Base-by-base conservation (phyloP, 1,139 yeast species). In the Yamadazyma sp. region DNA sequence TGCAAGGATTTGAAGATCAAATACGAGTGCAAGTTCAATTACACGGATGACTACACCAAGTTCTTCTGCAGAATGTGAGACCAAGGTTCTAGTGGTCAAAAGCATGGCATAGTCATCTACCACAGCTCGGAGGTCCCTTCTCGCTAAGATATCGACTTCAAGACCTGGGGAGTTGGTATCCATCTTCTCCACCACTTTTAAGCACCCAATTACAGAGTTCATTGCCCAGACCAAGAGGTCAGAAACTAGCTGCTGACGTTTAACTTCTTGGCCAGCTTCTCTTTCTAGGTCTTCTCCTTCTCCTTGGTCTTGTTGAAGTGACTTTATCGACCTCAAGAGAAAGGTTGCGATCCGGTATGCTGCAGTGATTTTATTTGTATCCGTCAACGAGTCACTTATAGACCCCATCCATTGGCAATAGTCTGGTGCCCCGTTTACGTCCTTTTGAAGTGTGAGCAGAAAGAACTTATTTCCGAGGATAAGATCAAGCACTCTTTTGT, bases 1-100 rank as follows among this genome's bases (percentile, higher is more conserved):
- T 2, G 83, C 75, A 39, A 83, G 60, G n/a, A 73, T 60, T 11
- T 73, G 55, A 15, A 82, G 62, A 54, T 85, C 94, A 54, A 76
- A 82, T 31, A 65, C 58, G 20, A 83, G 54, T 15, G 83, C 70
- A 12, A 65, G 55, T 0, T 69, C 55, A 10, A 81, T 60, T 5
- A 83, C 65, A 24, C 5, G 27, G 11, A 10, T 9, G 11, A n/a
- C 27, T 62, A 50, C 43, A 71, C 57, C 0, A 38, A n/a, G 9
- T 16, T 32, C 17, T 5, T 33, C n/a, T 10, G 38, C 5, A 20
- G n/a, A 2, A 34, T 16, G 4, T 15, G 28, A n/a, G 25, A 12
- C 10, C 30, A 12, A 7, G 9, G 37, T 18, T 12, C 22, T 7
- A 4, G 16, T 46, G 8, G 60, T 52, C 16, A 68, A 56, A 8